Base-by-base conservation (phyloP, 305 asterid species). In the Salvia sclarea region DNA sequence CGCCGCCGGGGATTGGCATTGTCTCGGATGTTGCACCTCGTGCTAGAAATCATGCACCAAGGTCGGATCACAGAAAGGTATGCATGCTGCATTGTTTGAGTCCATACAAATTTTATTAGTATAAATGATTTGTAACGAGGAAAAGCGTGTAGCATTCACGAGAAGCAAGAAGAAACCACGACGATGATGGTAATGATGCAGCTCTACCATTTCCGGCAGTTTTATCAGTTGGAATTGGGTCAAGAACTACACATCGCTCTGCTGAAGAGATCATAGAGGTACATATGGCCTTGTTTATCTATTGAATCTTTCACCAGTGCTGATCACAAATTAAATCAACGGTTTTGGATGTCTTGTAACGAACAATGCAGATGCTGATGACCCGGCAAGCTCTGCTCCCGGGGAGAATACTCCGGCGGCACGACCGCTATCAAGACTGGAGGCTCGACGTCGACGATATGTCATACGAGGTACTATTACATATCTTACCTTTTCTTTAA, bases 1-100 rank as follows among this genome's bases (percentile, higher is more conserved):
- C 89, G 38, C 89, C 91, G 69, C 88, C 95, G 13, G 89, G 91
- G 16, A 79, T 87, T n/a, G 84, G 86, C 47, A 83, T 82, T 72
- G 76, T 75, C 31, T 85, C 82, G 24, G 89, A 87, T 79, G 79
- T 86, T 75, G 80, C 78, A 38, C 79, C 90, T 2, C 61, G 69
- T 56, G 50, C 64, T 33, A 79, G 75, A 47, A 68, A 52, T 45
- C 50, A 60, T 70, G 49, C 79, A 47, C 81, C 78, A 8, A 80
- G 82, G 60, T 13, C 76, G 28, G 72, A 73, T 60, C 90, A 74
- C 9, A 72, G 76, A 30, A 74, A 77, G 88, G 85, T 79, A 78
- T 37, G 41, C 44, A 30, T 33, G 9, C 9, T 33, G 9, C 38
- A 33, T 33, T 33, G 38, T 33, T 6, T 33, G 9, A 33, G 38